Evolutionary conservation across 2,329 filamentous ascomycete genomes (phyloP).

Genomic region (Cryphonectria radicalis): DNA sequence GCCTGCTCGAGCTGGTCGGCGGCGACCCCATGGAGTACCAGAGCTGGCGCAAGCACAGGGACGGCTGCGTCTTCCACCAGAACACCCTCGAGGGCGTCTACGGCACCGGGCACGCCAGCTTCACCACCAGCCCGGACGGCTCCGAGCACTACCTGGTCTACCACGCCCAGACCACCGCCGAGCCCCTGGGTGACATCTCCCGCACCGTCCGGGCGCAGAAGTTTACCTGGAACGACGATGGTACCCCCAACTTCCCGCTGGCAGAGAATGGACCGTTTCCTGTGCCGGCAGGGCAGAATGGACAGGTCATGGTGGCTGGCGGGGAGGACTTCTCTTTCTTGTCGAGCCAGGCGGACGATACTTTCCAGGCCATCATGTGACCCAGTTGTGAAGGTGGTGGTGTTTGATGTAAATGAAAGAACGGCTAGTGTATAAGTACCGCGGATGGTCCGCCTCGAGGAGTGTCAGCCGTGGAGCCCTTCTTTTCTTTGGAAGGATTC

Average conservation of each 20-base stretch:
- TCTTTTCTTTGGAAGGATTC: not conserved
- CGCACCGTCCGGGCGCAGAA: conserved; percentile 41
- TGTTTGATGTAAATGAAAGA: not conserved
- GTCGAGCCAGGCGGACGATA: conserved; percentile 27
- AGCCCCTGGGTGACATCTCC: conserved; percentile 39
- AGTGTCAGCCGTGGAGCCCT: no score
- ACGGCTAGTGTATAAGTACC: not conserved
- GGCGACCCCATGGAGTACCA: conserved; percentile 43
- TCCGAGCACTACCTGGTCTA: conserved; percentile 42
- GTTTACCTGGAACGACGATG: conserved; percentile 42
- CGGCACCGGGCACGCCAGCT: conserved; percentile 42
- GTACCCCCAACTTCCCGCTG: conserved; percentile 40
- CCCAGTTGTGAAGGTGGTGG: not conserved
- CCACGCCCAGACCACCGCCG: conserved; percentile 41
- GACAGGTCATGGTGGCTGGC: conserved; percentile 15
- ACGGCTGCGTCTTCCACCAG: conserved; percentile 43
- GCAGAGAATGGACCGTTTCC: conserved; percentile 41
- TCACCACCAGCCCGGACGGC: conserved; percentile 41
- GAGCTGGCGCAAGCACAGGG: conserved; percentile 41
- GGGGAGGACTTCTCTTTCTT: conserved; percentile 22
- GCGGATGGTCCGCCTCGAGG: not conserved
- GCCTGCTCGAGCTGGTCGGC: conserved; percentile 42
- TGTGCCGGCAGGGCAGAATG: conserved; percentile 39
- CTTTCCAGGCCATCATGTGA: not conserved
- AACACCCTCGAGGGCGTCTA: conserved; percentile 40